Conservation (phyloP, 1,139 yeast genomes). For the Blastobotrys serpentis region DNA sequence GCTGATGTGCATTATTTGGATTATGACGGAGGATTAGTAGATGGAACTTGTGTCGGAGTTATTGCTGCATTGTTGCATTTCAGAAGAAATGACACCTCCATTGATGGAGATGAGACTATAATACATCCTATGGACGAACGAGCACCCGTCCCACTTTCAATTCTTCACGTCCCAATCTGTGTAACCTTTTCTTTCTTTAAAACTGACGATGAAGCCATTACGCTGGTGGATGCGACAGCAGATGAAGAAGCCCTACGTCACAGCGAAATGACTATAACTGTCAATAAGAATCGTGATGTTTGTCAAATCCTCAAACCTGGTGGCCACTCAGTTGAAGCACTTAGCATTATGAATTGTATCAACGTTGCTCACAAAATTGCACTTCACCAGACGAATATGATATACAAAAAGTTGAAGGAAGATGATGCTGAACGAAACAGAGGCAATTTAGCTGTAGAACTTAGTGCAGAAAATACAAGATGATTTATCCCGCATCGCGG, state of each 20-base stretch:
- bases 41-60: constrained; percentile 87
- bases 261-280: constrained; percentile 78
- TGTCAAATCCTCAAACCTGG: constrained; percentile 91
- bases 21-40: constrained; percentile 90
- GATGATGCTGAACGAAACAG: constrained; percentile 47
- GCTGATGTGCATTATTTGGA: constrained; percentile 88
- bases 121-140: constrained; percentile 74
- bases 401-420: constrained; percentile 54
- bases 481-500: too few species aligned
- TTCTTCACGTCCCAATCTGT: constrained; percentile 87
- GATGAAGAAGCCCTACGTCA: constrained; percentile 76
- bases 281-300: constrained; percentile 85
- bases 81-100: constrained; percentile 77
- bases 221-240: constrained; percentile 72
- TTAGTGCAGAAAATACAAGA: constrained; percentile 38
- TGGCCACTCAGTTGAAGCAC: constrained; percentile 80
- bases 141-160: constrained; percentile 81
- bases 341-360: constrained; percentile 65
- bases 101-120: constrained; percentile 67
- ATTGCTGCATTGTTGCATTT: constrained; percentile 83
- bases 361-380: constrained; percentile 65
- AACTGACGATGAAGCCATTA: constrained; percentile 51
- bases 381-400: constrained; percentile 60
- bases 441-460: constrained; percentile 35
- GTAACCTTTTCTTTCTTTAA: constrained; percentile 86